Evolutionary conservation across 2,329 filamentous ascomycete genomes (phyloP), one percentile per base, ranked within the genome.

Genomic region (Colletotrichum viniferum): DNA sequence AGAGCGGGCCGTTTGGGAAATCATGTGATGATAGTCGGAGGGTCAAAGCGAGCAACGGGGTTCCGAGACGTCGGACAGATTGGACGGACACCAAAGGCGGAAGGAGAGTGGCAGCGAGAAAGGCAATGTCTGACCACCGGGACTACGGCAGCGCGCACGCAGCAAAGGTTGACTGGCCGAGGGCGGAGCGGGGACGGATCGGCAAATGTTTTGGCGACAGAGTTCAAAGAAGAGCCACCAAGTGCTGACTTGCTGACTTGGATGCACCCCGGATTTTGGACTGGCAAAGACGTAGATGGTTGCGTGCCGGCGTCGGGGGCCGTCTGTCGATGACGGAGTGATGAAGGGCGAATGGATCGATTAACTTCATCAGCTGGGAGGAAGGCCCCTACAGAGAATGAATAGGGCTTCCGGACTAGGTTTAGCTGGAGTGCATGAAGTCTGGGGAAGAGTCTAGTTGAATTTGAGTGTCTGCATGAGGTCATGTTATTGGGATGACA

Each of bases 21-120:
- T 67, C 4, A 67, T 67, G 43, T 56, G 64, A 56, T 38, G 64
- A 34, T 34, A 12, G n/a, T 34, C 52, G 63, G 32, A 61, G 24
- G 52, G 34, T 67, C 32, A 60, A 58, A 56, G 66, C 28, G 38
- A 61, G 56, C 14, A 32, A 62, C 12, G 43, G 58, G 48, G 14
- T 61, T 24, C 67, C 71, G 60, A 38, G n/a, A 52, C 62, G 69
- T 74, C 71, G 60, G 66, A 71, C 58, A 70, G 16, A 69, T 73
- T 30, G 26, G 65, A 68, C 43, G 56, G 56, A 63, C n/a, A 48
- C 38, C 65, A 58, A 52, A 52, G 38, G 24, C 16, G 58, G 48
- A 73, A 61, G 30, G 26, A 52, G 58, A 61, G 16, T 30, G 58
- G 58, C 58, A 56, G 52, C 18, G 28, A 28, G 36, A 52, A 36